phyloP scores from a whole-genome alignment of 2,329 filamentous ascomycete genomes.

The Chaetomiaceae sp. region DNA sequence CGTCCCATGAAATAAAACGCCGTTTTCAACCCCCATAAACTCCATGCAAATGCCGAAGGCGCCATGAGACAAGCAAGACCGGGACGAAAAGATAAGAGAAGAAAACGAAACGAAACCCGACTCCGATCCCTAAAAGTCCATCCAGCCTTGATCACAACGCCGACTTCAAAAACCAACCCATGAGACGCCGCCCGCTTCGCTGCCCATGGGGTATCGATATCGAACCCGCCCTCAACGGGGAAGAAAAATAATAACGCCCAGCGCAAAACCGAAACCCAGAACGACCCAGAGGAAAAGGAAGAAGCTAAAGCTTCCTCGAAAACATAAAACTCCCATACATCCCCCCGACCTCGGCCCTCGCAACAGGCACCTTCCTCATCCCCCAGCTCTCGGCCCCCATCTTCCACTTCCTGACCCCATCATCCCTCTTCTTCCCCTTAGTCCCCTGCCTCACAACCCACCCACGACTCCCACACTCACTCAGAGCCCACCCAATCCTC shows the following conservation, averaged over 20 bases:
- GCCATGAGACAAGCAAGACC: too few relatives aligned
- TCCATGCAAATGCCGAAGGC: too few relatives aligned
- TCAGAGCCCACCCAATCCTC: slow-evolving; percentile 64
- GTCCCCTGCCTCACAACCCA: slow-evolving; percentile 53
- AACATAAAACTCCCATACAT: slow-evolving; percentile 79
- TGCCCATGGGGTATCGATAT: slow-evolving; percentile 17
- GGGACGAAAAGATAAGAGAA: too few relatives aligned
- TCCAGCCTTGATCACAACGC: background rate
- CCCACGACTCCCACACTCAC: slow-evolving; percentile 61
- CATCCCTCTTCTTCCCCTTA: slow-evolving; percentile 40
- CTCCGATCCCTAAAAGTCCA: background rate
- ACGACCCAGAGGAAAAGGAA: slow-evolving; percentile 1
- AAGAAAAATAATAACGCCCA: background rate
- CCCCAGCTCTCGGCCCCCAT: slow-evolving; percentile 82
- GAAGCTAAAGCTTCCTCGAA: slow-evolving; percentile 47
- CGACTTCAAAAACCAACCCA: background rate
- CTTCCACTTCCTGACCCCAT: slow-evolving; percentile 67
- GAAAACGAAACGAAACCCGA: too few relatives aligned
- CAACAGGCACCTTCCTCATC: slow-evolving; percentile 88
- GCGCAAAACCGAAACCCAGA: slow-evolving; percentile 5
- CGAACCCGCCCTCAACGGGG: background rate
- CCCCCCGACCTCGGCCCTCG: slow-evolving; percentile 83
- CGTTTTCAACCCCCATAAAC: too few relatives aligned
- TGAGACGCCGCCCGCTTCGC: slow-evolving; percentile 10
- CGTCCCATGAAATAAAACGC: too few relatives aligned